These are phyloP conservation scores for Fusarium caatingaense DNA, from an alignment of 2,329 filamentous ascomycete genomes.

Conservation along the genomic window DNA sequence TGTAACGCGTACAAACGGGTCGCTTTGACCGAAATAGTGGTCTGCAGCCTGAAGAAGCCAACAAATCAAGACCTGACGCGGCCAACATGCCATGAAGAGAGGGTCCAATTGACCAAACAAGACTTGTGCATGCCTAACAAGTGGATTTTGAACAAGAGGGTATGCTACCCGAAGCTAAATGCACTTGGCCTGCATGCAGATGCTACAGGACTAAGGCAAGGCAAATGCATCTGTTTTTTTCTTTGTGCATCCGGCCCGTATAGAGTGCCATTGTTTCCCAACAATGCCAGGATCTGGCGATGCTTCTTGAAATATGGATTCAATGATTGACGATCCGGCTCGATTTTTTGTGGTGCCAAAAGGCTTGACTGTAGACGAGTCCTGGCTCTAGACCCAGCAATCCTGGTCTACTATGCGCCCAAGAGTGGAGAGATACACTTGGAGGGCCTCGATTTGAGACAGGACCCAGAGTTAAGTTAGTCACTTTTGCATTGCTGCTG, in stretches of 20 bases:
- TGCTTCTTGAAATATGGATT: conserved; percentile 3
- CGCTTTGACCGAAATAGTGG: conserved; percentile 21
- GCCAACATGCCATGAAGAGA: conserved; percentile 25
- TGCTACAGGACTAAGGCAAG: conserved; percentile 13
- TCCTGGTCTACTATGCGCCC: conserved; percentile 1
- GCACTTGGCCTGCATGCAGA: conserved; percentile 27
- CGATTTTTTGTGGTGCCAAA: conserved; percentile 18
- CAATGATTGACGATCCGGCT: conserved; percentile 10
- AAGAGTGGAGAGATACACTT: conserved; percentile 27
- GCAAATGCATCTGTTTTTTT: conserved; percentile 12
- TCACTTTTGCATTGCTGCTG: conserved; percentile 10
- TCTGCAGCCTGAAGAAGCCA: conserved; percentile 27
- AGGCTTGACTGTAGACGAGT: conserved; percentile 4
- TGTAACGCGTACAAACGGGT: conserved; percentile 21
- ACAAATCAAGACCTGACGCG: conserved; percentile 24
- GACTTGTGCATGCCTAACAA: conserved; percentile 26
- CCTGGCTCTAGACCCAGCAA: neutral
- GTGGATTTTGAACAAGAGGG: conserved; percentile 17
- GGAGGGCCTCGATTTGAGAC: conserved; percentile 31
- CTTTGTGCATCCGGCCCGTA: conserved; percentile 7
- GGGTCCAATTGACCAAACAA: conserved; percentile 18
- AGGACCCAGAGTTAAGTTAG: conserved; percentile 10
- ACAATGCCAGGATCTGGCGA: neutral
- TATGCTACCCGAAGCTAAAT: conserved; percentile 31
- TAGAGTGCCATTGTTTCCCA: neutral